A percentile compares a stretch with the other conserved stretches of the same genome.
Evolutionary conservation across 2,329 filamentous ascomycete species (phyloP).

Genomic region (Metarhizium sp.): DNA sequence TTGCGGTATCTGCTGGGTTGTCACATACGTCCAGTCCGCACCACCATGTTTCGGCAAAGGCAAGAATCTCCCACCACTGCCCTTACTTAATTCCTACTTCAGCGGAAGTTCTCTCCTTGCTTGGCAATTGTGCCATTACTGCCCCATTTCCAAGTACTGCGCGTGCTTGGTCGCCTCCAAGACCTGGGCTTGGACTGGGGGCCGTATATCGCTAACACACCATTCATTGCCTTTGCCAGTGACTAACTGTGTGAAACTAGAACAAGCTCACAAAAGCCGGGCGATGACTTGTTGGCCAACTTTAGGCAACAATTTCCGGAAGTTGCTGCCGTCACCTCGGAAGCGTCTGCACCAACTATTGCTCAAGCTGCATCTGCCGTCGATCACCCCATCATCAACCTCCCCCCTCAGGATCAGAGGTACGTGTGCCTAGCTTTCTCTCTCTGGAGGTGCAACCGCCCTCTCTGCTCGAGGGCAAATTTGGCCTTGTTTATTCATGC

Average conservation of each 20-base stretch:
- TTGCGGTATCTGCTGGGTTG: background rate
- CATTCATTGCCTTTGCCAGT: background rate
- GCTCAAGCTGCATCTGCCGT: constrained; percentile 21
- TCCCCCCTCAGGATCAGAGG: constrained; percentile 16
- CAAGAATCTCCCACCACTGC: background rate
- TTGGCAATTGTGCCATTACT: no score
- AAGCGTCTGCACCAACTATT: constrained; percentile 31
- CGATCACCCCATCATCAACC: constrained; percentile 14
- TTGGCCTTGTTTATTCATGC: background rate
- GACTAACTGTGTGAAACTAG: constrained; percentile 25
- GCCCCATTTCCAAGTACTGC: background rate
- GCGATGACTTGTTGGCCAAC: constrained; percentile 68
- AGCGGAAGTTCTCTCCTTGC: background rate
- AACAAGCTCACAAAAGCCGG: constrained; percentile 72
- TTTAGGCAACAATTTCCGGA: constrained; percentile 80
- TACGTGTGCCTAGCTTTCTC: constrained; percentile 11
- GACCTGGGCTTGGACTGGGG: background rate
- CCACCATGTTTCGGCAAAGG: constrained; percentile 13
- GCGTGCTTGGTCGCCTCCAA: background rate
- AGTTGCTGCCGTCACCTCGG: constrained; percentile 45
- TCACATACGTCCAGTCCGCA: background rate
- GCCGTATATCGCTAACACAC: background rate
- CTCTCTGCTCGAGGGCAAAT: no score
- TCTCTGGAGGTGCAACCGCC: background rate
- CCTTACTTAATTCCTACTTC: background rate